Percentiles rank a stretch among this genome's conserved stretches.
Conservation (phyloP, 208 protist species). For the Trypanosoma platydactyli region DNA sequence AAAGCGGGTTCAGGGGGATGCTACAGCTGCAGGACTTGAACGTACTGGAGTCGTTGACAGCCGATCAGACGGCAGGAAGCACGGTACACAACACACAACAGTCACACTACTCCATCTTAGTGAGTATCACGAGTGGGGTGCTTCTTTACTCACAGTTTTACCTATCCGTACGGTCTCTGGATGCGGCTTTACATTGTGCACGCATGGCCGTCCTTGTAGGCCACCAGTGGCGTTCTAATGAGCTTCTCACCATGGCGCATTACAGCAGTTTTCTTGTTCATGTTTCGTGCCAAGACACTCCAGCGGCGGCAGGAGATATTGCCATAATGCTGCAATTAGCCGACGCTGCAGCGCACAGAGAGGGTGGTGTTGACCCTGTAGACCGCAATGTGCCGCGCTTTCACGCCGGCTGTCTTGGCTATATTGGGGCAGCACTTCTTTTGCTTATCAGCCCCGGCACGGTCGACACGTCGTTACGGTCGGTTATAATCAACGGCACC, state of each 20-base stretch:
- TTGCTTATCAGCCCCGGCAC: conserved; percentile 64
- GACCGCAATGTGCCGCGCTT: conserved; percentile 20
- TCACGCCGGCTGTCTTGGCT: conserved; percentile 51
- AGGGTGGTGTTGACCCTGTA: conserved; percentile 3
- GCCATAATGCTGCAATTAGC: conserved; percentile 77
- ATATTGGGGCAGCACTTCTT: conserved; percentile 60
- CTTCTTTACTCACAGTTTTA: conserved; percentile 80
- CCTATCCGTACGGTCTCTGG: conserved; percentile 54
- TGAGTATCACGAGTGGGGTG: conserved; percentile 76
- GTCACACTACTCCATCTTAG: conserved; percentile 43
- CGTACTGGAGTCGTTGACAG: conserved; percentile 20
- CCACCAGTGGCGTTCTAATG: conserved; percentile 70
- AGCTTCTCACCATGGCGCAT: conserved; percentile 67
- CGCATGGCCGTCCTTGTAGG: conserved; percentile 68
- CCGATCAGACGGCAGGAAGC: conserved; percentile 5
- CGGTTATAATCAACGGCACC: conserved; percentile 32
- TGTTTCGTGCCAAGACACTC: conserved; percentile 40
- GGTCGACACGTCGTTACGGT: conserved; percentile 57
- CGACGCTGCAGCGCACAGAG: conserved; percentile 22
- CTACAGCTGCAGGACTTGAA: conserved; percentile 15
- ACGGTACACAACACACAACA: conserved; percentile 10
- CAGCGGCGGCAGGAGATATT: conserved; percentile 74
- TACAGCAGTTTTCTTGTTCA: conserved; percentile 70
- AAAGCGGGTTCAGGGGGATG: conserved; percentile 10
- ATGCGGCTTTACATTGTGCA: conserved; percentile 59